These are phyloP conservation scores for Suhomyces xylopsoci DNA, from an alignment of 805 yeast species.

Conservation along the genomic window DNA sequence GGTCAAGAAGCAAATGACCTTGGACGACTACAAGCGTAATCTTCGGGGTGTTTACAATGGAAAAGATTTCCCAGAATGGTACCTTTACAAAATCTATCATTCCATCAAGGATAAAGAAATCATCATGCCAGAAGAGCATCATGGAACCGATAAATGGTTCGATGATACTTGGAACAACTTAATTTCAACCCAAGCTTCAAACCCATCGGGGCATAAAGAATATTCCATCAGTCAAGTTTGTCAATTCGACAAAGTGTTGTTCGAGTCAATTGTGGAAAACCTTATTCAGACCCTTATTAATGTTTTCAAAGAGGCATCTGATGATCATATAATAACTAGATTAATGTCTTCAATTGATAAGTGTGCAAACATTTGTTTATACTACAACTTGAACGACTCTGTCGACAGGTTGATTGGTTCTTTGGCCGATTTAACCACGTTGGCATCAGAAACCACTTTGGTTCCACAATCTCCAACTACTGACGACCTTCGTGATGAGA, in stretches of 20 bases:
- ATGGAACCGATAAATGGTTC: conserved; percentile 87
- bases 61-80: conserved; percentile 82
- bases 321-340: conserved; percentile 83
- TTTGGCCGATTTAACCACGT: conserved; percentile 66
- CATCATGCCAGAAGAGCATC: conserved; percentile 97
- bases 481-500: conserved; percentile 26
- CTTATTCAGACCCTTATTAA: conserved; percentile 70
- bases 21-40: conserved; percentile 77
- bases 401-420: conserved; percentile 66
- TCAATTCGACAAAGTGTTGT: conserved; percentile 70
- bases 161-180: conserved; percentile 81
- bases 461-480: conserved; percentile 1
- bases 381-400: conserved; percentile 52
- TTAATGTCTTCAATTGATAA: conserved; percentile 88
- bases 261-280: conserved; percentile 58
- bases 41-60: conserved; percentile 75
- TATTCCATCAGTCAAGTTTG: conserved; percentile 28
- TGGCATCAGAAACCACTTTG: conserved; percentile 40
- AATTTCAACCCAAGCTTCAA: conserved; percentile 46
- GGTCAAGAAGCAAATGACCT: conserved; percentile 86
- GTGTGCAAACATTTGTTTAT: conserved; percentile 71
- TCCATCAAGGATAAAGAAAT: conserved; percentile 85
- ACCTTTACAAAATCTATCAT: conserved; percentile 71
- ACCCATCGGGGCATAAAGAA: conserved; percentile 14
- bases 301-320: conserved; percentile 84